These are phyloP conservation scores for Guadua angustifolia DNA, from an alignment of 176 grass and related monocot genomes.

Conservation along the genomic window DNA sequence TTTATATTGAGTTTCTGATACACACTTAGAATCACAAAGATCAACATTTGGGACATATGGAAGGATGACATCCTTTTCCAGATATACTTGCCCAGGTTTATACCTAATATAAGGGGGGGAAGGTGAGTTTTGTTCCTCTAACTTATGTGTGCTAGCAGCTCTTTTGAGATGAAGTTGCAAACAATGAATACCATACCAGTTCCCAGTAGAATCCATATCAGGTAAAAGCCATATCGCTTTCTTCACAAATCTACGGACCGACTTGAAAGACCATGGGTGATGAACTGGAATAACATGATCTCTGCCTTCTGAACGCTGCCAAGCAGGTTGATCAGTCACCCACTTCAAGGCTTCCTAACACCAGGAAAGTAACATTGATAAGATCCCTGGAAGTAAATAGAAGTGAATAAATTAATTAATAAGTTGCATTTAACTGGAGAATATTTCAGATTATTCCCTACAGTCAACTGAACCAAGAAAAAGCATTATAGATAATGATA, in stretches of 20 bases:
- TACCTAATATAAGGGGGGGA: slow-evolving; percentile 66
- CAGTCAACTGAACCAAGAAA: slow-evolving; percentile 18
- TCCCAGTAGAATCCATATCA: slow-evolving; percentile 97
- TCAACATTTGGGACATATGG: slow-evolving; percentile 96
- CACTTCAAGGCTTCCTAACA: slow-evolving; percentile 92
- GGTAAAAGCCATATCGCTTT: slow-evolving; percentile 99
- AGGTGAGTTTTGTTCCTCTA: slow-evolving; percentile 7
- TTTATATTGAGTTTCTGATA: slow-evolving; percentile 68
- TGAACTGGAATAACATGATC: slow-evolving; percentile 98
- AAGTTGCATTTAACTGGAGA: slow-evolving; percentile 13
- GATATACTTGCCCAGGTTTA: slow-evolving; percentile 94
- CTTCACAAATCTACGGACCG: slow-evolving; percentile 86
- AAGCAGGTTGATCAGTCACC: slow-evolving; percentile 89
- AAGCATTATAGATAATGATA: not conserved
- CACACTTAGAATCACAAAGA: slow-evolving; percentile 75
- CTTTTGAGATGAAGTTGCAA: not conserved
- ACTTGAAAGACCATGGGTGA: slow-evolving; percentile 98
- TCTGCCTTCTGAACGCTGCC: slow-evolving; percentile 91
- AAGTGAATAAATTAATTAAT: slow-evolving; percentile 20
- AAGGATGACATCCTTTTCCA: slow-evolving; percentile 98
- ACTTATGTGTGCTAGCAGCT: slow-evolving; percentile 1
- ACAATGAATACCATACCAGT: slow-evolving; percentile 60
- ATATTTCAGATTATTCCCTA: slow-evolving; percentile 5
- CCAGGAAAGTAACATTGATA: slow-evolving; percentile 34
- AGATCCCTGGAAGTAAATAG: slow-evolving; percentile 37